Percentiles rank a stretch among this genome's conserved stretches.
These are phyloP conservation scores for Adansonia grandidieri DNA, from an alignment of 441 rosid species.

Conservation along the genomic window DNA sequence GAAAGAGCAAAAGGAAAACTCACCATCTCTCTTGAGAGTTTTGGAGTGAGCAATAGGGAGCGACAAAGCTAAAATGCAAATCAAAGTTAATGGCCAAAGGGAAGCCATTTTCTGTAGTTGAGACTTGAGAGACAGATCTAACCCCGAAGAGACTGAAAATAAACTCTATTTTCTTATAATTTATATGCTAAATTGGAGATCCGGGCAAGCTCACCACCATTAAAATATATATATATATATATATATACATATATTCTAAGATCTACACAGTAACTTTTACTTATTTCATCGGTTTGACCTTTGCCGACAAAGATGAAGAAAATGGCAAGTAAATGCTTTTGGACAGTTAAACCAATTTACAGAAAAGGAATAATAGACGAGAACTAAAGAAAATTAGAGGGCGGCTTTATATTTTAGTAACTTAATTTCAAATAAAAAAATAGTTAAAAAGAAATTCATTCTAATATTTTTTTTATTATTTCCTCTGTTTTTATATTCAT, in stretches of 20 bases:
- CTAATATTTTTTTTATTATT: no score
- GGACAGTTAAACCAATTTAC: neutral
- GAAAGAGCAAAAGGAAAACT: neutral
- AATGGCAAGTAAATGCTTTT: neutral
- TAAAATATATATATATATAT: no score
- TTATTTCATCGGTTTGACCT: no score
- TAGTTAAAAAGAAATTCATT: no score
- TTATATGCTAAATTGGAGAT: neutral
- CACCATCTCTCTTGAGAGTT: slow-evolving; percentile 60
- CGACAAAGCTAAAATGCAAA: slow-evolving; percentile 33
- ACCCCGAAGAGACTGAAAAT: neutral
- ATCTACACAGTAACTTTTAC: no score
- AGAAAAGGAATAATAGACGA: neutral
- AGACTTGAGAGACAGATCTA: neutral
- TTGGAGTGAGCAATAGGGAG: slow-evolving; percentile 42
- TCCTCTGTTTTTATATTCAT: neutral
- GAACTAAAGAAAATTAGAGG: neutral
- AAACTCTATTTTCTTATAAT: neutral
- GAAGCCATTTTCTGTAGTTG: slow-evolving; percentile 21
- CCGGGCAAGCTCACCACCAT: neutral
- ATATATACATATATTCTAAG: no score
- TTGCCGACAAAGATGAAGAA: neutral
- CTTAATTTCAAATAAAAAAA: no score
- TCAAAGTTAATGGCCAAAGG: slow-evolving; percentile 18
- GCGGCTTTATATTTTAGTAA: no score